Evolutionary conservation across 2,329 filamentous ascomycete species (phyloP).

Genomic region (Aspergillus uvarum): DNA sequence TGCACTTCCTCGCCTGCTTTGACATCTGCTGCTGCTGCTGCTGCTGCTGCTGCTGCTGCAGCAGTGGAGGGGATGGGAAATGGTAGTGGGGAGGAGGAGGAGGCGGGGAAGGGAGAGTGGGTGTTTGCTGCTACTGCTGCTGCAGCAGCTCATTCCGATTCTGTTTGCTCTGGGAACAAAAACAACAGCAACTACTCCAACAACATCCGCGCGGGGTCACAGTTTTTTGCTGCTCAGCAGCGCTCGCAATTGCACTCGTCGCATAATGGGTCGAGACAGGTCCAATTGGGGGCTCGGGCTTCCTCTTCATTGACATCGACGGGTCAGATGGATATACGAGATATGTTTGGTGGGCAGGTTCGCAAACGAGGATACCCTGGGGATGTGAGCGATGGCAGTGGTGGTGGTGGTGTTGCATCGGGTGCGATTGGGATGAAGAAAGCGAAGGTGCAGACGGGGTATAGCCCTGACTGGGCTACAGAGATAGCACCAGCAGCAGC

Average conservation of each 20-base stretch:
- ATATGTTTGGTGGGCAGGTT: slow-evolving; percentile 16
- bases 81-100: not conserved
- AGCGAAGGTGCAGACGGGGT: not conserved
- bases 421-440: slow-evolving; percentile 7
- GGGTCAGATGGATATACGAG: slow-evolving; percentile 44
- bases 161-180: not conserved
- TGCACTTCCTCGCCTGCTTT: slow-evolving; percentile 53
- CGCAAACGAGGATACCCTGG: not conserved
- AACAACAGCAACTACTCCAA: not conserved
- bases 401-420: not conserved
- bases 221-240: too few relatives aligned
- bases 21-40: too few relatives aligned
- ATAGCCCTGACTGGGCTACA: not conserved
- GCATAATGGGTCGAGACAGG: not conserved
- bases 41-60: too few relatives aligned
- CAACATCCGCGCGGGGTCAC: too few relatives aligned
- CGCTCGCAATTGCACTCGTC: not conserved
- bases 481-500: not conserved
- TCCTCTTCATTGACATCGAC: not conserved
- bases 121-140: not conserved
- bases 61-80: not conserved
- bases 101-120: slow-evolving; percentile 5
- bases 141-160: not conserved
- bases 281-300: not conserved
- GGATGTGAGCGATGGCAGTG: slow-evolving; percentile 14